Base-by-base conservation (phyloP, 2,329 filamentous ascomycete genomes). In the Clonostachys rhizophaga region DNA sequence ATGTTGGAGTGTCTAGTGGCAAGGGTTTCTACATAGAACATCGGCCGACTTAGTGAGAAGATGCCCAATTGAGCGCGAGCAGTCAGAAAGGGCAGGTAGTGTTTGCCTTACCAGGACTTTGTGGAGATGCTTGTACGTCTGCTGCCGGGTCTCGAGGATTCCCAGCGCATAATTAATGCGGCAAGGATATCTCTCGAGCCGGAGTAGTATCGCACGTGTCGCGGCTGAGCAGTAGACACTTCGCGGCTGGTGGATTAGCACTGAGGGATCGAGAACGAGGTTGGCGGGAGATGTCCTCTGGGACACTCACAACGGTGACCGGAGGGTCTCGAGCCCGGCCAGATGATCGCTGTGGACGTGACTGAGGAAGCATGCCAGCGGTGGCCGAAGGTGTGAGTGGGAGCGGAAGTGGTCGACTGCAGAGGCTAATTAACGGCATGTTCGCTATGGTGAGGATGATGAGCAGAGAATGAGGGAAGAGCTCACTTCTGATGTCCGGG, bases 311-410 rank as follows among this genome's bases (percentile, higher is more conserved):
- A 96, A 96, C 0, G 89, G 87, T 30, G 87, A 82, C 42, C 83
- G 79, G 46, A 91, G 75, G 12, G 76, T 80, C 55, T 95, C 90
- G 2, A 96, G 75, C 0, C 92, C 91, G 35, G 78, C 77, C 2
- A 96, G 77, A 65, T 96, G 92, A 57, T 96, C 91, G 53, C 87
- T 95, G 61, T 96, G 92, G 3, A 95, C 83, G 76, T 97, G 92
- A 64, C 88, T 95, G 24, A 97, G 74, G 60, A 97, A 96, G 63
- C 87, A 94, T 14, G 88, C 91, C 47, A 94, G 67, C 0, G 90
- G 87, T 5, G 86, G 77, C 14, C 67, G 75, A 14, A 66, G 66
- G 6, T 71, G 70, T 5, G 72, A 67, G 42, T 75, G 72, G 14
- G 67, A 69, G 20, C 88, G 81, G 57, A 96, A 96, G 69, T 84